A percentile compares a stretch with the other conserved stretches of the same genome.
Evolutionary conservation across 805 yeast species (phyloP).

Genomic region (Clavispora fructus): DNA sequence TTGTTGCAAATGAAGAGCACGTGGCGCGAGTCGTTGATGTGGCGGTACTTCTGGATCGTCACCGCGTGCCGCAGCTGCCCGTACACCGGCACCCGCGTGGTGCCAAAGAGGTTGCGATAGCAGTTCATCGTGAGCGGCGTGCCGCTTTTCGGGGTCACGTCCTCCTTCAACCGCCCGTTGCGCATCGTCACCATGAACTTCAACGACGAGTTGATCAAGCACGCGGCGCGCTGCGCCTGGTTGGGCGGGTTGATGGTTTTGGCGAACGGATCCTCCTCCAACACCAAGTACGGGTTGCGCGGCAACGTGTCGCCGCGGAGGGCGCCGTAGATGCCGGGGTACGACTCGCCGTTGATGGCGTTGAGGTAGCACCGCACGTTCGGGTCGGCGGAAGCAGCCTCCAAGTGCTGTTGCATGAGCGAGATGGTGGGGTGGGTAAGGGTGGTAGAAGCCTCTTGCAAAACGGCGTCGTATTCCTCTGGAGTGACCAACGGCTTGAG

Average conservation of each 20-base stretch:
- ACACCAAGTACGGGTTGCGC: conserved; percentile 67
- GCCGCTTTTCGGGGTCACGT: conserved; percentile 46
- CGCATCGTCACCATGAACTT: conserved; percentile 61
- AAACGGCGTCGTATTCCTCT: conserved; percentile 46
- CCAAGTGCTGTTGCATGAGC: conserved; percentile 50
- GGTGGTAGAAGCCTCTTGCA: conserved; percentile 42
- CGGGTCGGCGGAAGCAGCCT: conserved; percentile 34
- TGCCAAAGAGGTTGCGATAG: conserved; percentile 61
- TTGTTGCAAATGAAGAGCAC: conserved; percentile 46
- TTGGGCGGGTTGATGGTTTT: conserved; percentile 51
- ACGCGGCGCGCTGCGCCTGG: conserved; percentile 67
- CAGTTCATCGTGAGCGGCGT: conserved; percentile 63
- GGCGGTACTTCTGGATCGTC: conserved; percentile 28
- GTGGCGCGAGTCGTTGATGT: conserved; percentile 39
- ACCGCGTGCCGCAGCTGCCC: conserved; percentile 26
- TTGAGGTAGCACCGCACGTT: conserved; percentile 49
- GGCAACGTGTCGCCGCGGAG: conserved; percentile 65
- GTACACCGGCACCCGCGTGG: conserved; percentile 47
- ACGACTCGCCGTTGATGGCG: conserved; percentile 42
- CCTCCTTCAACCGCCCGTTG: conserved; percentile 50
- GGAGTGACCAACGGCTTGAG: conserved; percentile 54
- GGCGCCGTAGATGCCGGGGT: conserved; percentile 60
- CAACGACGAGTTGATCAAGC: conserved; percentile 57
- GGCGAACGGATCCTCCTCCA: conserved; percentile 70
- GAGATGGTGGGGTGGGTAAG: conserved; percentile 35